Conservation (phyloP, 164 flowering plant species). For the Sedum album region DNA sequence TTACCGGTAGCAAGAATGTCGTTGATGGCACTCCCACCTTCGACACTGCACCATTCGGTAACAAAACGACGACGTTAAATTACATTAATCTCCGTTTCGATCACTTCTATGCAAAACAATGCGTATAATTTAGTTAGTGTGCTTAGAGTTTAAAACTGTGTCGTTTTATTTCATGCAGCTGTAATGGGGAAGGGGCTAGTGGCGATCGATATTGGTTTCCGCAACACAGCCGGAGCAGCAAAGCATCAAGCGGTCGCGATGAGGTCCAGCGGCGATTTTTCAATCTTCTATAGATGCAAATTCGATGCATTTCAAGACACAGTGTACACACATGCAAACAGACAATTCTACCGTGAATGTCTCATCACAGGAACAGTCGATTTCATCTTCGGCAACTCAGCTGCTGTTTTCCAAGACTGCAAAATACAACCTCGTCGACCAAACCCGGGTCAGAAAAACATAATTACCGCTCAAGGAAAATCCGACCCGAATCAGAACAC, state of each 20-base stretch:
- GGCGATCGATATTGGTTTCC: too few relatives aligned
- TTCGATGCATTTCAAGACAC: constrained; percentile 63
- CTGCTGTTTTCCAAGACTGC: too few relatives aligned
- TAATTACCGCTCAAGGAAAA: constrained; percentile 68
- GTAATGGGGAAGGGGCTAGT: constrained; percentile 53
- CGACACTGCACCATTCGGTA: constrained; percentile 64
- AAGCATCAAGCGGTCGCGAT: constrained; percentile 80
- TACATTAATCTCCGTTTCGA: too few relatives aligned
- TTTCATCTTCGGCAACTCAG: too few relatives aligned
- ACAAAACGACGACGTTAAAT: neutral
- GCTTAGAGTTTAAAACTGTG: neutral
- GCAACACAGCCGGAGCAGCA: too few relatives aligned
- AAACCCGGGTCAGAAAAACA: constrained; percentile 47
- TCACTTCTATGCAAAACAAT: too few relatives aligned
- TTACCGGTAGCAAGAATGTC: constrained; percentile 38
- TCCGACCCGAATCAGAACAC: constrained; percentile 56
- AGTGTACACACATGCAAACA: constrained; percentile 44
- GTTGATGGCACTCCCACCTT: too few relatives aligned
- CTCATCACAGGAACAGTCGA: too few relatives aligned
- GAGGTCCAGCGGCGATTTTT: constrained; percentile 34
- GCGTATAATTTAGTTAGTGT: neutral
- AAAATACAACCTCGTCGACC: constrained; percentile 39
- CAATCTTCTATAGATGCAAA: constrained; percentile 49
- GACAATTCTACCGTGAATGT: constrained; percentile 66
- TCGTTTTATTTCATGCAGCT: constrained; percentile 24